Evolutionary conservation across 768 basidiomycete species (phyloP).

Genomic region (Termitomyces sp.): DNA sequence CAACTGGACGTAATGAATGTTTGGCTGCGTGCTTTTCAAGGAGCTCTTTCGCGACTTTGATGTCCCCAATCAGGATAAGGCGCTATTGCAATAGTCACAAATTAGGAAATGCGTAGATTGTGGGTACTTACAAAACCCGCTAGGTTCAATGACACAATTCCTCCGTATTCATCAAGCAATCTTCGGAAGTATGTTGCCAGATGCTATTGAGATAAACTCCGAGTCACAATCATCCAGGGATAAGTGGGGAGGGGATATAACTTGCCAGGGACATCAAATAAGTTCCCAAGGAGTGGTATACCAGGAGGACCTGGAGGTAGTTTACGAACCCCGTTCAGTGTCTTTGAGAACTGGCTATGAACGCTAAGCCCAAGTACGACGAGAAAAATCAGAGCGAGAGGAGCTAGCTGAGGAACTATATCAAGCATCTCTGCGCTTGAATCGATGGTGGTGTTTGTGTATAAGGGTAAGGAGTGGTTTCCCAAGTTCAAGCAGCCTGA

Average conservation of each 20-base stretch:
- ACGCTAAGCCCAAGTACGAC: background rate
- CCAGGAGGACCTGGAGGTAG: background rate
- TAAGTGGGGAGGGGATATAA: background rate
- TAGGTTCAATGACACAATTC: background rate
- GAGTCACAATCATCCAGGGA: background rate
- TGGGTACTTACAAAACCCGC: background rate
- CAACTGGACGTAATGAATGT: background rate
- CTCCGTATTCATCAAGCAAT: background rate
- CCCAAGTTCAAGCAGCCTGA: too few species aligned
- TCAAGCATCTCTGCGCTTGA: background rate
- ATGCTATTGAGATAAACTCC: background rate
- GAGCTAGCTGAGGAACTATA: background rate
- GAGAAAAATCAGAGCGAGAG: background rate
- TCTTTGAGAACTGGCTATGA: background rate
- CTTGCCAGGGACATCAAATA: background rate
- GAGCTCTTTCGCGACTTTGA: background rate
- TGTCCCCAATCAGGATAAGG: background rate
- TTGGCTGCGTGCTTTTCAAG: background rate
- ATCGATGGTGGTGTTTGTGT: background rate
- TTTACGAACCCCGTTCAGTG: background rate
- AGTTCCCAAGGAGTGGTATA: background rate
- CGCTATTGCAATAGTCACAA: background rate
- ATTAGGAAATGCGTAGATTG: background rate
- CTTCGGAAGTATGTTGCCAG: background rate
- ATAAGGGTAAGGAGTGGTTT: too few species aligned